Base-by-base conservation (phyloP, 805 yeast species). In the Lipomyces mesembrius region DNA sequence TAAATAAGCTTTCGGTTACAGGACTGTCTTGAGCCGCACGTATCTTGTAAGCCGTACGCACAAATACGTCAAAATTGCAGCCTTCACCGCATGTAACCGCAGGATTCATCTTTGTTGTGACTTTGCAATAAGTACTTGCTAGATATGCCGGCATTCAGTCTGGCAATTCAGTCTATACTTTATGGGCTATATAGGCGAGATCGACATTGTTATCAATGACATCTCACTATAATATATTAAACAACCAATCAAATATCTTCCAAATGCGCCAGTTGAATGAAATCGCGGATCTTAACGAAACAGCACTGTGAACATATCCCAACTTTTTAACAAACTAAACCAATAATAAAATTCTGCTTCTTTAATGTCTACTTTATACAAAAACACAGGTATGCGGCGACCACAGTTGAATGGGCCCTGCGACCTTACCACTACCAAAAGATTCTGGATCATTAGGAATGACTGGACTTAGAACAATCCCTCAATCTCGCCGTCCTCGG, bases 401-500 rank as follows among this genome's bases (percentile, higher is more conserved):
- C 57, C 64, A 56, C 69, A 63, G 64, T 66, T 63, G 64, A 60
- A 63, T 66, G 65, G 60, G 67, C 59, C 43, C n/a, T 37, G 9
- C 29, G 12, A 20, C 17, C 27, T 52, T 56, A 54, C 11, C 32
- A 11, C 7, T 14, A 22, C 62, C 32, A 17, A 20, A 37, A 37
- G 39, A 5, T 37, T 5, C 17, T 14, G 6, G 22, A 22, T 8
- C 34, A 27, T n/a, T 29, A 2, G 25, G 14, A 12, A 37, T 37
- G 43, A 37, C 43, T 14, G 43, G 43, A 37, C 14, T 75, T 82
- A 93, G 77, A 93, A 93, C 77, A 93, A 83, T 37, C 98, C 98
- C 74, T 92, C 97, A 73, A 94, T 93, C 76, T 92, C 92, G 65
- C 98, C 99, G 39, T 91, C 90, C 20, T 83, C 85, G 77, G 90